These are phyloP conservation scores for Amanita jacksonii DNA, from an alignment of 768 basidiomycete genomes.

Conservation along the genomic window DNA sequence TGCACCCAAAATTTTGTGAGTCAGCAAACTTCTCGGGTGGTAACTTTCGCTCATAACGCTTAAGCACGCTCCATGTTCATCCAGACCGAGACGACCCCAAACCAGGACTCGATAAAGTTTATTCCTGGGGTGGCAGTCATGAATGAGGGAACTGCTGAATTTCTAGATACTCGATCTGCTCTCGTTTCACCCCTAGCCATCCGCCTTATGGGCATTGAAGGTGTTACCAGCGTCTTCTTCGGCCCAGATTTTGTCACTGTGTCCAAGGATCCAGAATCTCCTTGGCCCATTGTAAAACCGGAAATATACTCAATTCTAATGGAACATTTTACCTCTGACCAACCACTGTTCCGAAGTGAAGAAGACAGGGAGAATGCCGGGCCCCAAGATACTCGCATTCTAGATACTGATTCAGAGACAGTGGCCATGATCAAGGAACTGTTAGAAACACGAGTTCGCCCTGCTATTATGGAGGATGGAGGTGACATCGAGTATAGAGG, in stretches of 20 bases:
- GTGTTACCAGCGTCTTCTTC: conserved; percentile 83
- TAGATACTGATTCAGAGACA: conserved; percentile 92
- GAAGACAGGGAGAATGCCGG: conserved; percentile 75
- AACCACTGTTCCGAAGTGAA: conserved; percentile 75
- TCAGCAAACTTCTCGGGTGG: not conserved
- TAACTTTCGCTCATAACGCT: not conserved
- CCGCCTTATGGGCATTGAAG: conserved; percentile 89
- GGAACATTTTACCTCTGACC: conserved; percentile 94
- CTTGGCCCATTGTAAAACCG: conserved; percentile 90
- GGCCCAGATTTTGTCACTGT: conserved; percentile 98
- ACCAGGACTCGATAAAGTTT: conserved; percentile 96
- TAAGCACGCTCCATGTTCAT: conserved; percentile 92
- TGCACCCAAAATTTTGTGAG: conserved; percentile 2
- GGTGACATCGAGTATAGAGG: conserved; percentile 96
- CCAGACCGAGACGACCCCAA: conserved; percentile 95
- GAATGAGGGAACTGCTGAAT: conserved; percentile 85
- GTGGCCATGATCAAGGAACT: conserved; percentile 99
- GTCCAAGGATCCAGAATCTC: conserved; percentile 76
- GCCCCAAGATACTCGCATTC: conserved; percentile 86
- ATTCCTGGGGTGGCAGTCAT: conserved; percentile 90
- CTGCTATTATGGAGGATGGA: conserved; percentile 98
- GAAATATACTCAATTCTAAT: conserved; percentile 94
- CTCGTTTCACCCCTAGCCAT: conserved; percentile 91
- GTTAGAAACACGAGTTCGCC: conserved; percentile 88
- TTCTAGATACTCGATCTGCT: conserved; percentile 81